A percentile compares a stretch with the other conserved stretches of the same genome.
These are phyloP conservation scores for Ceratocystis ficicola DNA, from an alignment of 2,329 filamentous ascomycete genomes.

Conservation along the genomic window DNA sequence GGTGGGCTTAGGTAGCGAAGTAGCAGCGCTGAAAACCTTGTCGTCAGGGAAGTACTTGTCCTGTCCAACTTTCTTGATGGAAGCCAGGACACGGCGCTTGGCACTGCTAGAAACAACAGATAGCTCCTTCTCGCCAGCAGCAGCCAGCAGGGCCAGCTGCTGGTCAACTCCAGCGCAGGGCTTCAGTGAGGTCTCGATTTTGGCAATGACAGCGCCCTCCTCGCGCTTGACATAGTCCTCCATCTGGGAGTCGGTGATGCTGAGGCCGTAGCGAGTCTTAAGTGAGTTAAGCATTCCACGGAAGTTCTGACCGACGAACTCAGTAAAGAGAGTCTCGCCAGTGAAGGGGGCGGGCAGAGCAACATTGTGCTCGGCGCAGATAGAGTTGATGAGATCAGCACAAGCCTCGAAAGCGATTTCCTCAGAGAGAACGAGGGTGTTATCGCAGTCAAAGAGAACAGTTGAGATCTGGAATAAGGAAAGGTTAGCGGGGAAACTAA, in stretches of 20 bases:
- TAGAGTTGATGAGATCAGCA: conserved; percentile 77
- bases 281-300: conserved; percentile 76
- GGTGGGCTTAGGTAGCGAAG: conserved; percentile 64
- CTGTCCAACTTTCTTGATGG: conserved; percentile 66
- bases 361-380: conserved; percentile 56
- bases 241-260: conserved; percentile 54
- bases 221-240: conserved; percentile 64
- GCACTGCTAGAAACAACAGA: conserved; percentile 74
- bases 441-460: conserved; percentile 69
- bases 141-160: conserved; percentile 52
- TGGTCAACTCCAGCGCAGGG: conserved; percentile 58
- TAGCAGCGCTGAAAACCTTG: conserved; percentile 70
- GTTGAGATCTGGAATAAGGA: conserved; percentile 42
- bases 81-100: conserved; percentile 63
- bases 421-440: conserved; percentile 88
- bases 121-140: conserved; percentile 54
- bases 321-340: conserved; percentile 61
- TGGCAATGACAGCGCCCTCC: conserved; percentile 72
- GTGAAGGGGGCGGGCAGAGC: conserved; percentile 51
- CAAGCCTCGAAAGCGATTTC: conserved; percentile 84
- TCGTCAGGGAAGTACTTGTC: conserved; percentile 67
- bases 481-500: neutral
- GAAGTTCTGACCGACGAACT: conserved; percentile 93
- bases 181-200: conserved; percentile 54
- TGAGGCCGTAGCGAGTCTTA: conserved; percentile 63